Percentiles rank a stretch among this genome's conserved stretches.
phyloP scores from a whole-genome alignment of 176 grass and related monocot species.

The Puya raimondii region DNA sequence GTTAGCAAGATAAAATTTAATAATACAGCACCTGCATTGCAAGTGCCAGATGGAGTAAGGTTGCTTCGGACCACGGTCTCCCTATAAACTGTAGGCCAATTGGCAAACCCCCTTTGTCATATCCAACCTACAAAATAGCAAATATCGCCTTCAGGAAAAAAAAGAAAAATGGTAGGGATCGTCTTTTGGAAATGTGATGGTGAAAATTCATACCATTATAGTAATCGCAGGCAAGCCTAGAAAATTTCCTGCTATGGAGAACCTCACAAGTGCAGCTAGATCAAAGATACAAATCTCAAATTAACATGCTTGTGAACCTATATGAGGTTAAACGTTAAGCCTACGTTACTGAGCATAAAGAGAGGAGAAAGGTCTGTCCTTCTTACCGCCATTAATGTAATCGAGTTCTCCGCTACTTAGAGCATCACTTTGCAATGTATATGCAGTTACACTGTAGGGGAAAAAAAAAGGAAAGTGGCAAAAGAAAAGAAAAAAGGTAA shows the following conservation, averaged over 20 bases:
- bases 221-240: slow-evolving; percentile 85
- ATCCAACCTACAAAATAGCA: slow-evolving; percentile 32
- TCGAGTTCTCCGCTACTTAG: slow-evolving; percentile 59
- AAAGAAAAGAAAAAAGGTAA: background rate
- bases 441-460: slow-evolving; percentile 54
- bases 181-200: background rate
- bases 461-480: background rate
- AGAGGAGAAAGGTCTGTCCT: background rate
- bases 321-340: background rate
- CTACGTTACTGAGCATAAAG: background rate
- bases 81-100: slow-evolving; percentile 85
- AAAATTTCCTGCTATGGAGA: slow-evolving; percentile 89
- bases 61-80: slow-evolving; percentile 79
- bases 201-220: slow-evolving; percentile 31
- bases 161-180: background rate
- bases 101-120: slow-evolving; percentile 59
- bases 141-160: background rate
- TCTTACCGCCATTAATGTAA: slow-evolving; percentile 86
- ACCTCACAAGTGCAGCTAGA: slow-evolving; percentile 67
- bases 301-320: background rate
- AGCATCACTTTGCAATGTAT: slow-evolving; percentile 50
- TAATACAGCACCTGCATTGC: slow-evolving; percentile 52
- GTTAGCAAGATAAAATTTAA: background rate
- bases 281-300: background rate
- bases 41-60: slow-evolving; percentile 68